Evolutionary conservation across 306 rosid species (phyloP).

Genomic region (Delonix regia): DNA sequence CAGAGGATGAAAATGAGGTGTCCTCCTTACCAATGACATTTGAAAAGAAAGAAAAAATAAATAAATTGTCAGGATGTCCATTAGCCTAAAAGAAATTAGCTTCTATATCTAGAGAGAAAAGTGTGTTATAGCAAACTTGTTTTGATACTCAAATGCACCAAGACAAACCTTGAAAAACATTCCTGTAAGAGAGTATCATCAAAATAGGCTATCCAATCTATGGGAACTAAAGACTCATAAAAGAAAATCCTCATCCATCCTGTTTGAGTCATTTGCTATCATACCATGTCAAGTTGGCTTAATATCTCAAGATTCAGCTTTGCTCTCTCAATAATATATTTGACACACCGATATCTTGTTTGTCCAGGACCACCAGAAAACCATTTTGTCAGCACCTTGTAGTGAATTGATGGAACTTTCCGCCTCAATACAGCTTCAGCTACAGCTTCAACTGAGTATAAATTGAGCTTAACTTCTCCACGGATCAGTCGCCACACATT

Average conservation of each 20-base stretch:
- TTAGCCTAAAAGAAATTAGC: slow-evolving; percentile 24
- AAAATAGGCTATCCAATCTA: slow-evolving; percentile 15
- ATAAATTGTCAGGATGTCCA: not conserved
- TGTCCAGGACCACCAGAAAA: slow-evolving; percentile 82
- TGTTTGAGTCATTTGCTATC: slow-evolving; percentile 29
- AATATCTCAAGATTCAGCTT: slow-evolving; percentile 83
- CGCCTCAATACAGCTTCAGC: slow-evolving; percentile 85
- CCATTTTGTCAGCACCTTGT: slow-evolving; percentile 76
- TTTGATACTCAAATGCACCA: slow-evolving; percentile 36
- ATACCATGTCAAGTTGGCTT: slow-evolving; percentile 87
- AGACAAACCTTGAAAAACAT: slow-evolving; percentile 23
- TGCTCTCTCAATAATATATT: slow-evolving; percentile 63
- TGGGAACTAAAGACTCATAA: not conserved
- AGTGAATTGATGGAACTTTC: slow-evolving; percentile 64
- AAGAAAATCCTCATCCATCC: slow-evolving; percentile 23
- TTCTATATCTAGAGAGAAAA: slow-evolving; percentile 33
- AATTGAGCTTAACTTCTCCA: slow-evolving; percentile 84
- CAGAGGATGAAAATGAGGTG: not conserved
- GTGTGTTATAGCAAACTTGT: slow-evolving; percentile 17
- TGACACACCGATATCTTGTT: slow-evolving; percentile 79
- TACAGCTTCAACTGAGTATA: slow-evolving; percentile 87
- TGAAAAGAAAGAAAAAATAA: not conserved
- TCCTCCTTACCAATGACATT: not conserved
- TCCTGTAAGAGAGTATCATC: slow-evolving; percentile 1
- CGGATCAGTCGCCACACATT: slow-evolving; percentile 91